These are phyloP conservation scores for Pseudogymnoascus sp. DNA, from an alignment of 2,329 filamentous ascomycete genomes.

Conservation along the genomic window DNA sequence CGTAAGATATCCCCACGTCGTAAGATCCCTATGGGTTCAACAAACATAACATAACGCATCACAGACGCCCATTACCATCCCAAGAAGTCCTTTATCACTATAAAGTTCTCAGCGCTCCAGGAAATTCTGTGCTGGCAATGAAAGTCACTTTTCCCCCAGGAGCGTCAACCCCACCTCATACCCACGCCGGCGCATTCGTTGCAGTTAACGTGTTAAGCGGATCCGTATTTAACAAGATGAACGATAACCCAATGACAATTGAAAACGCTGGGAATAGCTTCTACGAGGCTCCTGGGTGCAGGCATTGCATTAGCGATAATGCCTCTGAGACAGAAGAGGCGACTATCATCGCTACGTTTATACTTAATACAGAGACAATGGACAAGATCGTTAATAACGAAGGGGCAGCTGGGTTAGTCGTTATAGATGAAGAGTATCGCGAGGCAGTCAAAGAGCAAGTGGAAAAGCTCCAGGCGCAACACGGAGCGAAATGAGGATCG, in stretches of 20 bases:
- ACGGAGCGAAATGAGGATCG: too few relatives aligned
- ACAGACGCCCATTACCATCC: conserved; percentile 24
- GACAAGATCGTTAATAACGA: too few relatives aligned
- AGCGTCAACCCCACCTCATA: conserved; percentile 35
- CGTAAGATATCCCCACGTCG: too few relatives aligned
- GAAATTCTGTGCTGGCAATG: conserved; percentile 32
- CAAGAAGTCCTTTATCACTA: conserved; percentile 28
- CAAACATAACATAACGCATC: too few relatives aligned
- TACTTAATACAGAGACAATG: too few relatives aligned
- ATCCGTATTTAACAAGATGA: conserved; percentile 39
- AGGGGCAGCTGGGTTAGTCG: too few relatives aligned
- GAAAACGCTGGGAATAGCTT: conserved; percentile 21
- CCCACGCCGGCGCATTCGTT: conserved; percentile 36
- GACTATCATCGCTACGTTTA: not conserved
- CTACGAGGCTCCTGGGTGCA: conserved; percentile 38
- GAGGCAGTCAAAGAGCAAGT: too few relatives aligned
- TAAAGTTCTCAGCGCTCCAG: conserved; percentile 31
- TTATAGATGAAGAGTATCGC: too few relatives aligned
- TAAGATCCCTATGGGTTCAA: too few relatives aligned
- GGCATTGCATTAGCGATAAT: conserved; percentile 39
- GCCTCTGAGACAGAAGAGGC: conserved; percentile 31
- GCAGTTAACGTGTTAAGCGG: conserved; percentile 33
- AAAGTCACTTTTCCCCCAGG: conserved; percentile 31
- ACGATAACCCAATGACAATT: conserved; percentile 28
- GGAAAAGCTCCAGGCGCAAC: too few relatives aligned